Conservation (phyloP, 768 basidiomycete species). For the Suillus subalutaceus region DNA sequence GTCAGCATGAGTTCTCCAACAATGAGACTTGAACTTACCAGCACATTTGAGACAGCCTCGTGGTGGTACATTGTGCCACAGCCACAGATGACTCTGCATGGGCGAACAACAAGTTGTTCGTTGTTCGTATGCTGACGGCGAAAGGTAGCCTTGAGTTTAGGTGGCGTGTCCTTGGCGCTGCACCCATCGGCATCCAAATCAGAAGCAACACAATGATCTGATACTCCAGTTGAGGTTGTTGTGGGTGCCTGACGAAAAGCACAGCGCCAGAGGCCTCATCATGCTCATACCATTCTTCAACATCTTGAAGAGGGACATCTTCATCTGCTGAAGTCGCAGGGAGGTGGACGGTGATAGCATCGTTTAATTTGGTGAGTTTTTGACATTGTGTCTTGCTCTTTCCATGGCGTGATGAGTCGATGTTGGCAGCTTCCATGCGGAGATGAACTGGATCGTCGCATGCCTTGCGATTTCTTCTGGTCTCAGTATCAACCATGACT, state of each 20-base stretch:
- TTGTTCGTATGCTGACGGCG: conserved; percentile 37
- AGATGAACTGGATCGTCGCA: conserved; percentile 7
- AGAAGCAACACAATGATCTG: conserved; percentile 15
- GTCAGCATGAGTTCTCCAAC: background rate
- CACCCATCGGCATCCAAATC: background rate
- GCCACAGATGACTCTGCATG: conserved; percentile 37
- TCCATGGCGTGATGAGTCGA: no score
- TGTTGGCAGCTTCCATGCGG: no score
- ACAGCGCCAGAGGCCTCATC: no score
- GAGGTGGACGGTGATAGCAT: background rate
- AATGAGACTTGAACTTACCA: conserved; percentile 26
- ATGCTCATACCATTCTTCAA: background rate
- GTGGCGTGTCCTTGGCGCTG: background rate
- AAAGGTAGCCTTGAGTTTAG: conserved; percentile 28
- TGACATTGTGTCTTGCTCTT: no score
- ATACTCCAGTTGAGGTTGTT: conserved; percentile 16
- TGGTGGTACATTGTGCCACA: conserved; percentile 16
- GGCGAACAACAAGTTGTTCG: conserved; percentile 33
- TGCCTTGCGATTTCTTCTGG: background rate
- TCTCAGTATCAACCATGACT: background rate
- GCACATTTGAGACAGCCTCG: conserved; percentile 19
- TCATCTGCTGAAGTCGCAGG: no score
- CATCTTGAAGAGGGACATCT: background rate
- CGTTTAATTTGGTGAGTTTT: background rate
- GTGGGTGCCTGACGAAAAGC: no score